phyloP scores from a whole-genome alignment of 371 early-diverging fungal species.

The Circinella minor region DNA sequence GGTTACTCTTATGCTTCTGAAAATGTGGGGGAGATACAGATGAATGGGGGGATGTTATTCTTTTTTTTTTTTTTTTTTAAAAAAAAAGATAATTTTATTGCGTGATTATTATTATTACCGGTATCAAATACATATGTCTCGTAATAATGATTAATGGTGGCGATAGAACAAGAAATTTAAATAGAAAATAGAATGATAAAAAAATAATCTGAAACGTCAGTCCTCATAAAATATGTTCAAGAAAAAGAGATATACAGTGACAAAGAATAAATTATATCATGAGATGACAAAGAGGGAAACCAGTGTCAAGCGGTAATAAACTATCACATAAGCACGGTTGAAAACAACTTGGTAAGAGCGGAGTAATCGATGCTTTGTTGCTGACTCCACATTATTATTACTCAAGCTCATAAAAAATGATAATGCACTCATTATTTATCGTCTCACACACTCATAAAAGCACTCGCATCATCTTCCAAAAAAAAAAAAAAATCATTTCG shows the following conservation, averaged over 20 bases:
- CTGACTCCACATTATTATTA: constrained; percentile 16
- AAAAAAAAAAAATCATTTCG: background rate
- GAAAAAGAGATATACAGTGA: background rate
- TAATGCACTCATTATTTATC: no score
- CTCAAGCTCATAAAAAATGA: background rate
- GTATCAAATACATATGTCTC: no score
- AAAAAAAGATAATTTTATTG: no score
- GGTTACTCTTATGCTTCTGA: no score
- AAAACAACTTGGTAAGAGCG: background rate
- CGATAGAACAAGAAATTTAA: no score
- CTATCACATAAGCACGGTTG: constrained; percentile 11
- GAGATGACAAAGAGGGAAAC: background rate
- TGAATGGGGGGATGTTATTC: no score
- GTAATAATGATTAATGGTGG: no score
- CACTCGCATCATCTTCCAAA: background rate
- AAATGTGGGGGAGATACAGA: background rate
- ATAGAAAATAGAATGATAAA: no score
- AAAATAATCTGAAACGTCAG: background rate
- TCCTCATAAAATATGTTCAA: background rate
- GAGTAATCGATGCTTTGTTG: constrained; percentile 6
- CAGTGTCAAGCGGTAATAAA: no score
- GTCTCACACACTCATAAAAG: constrained; percentile 2
- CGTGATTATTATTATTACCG: no score
- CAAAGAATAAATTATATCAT: constrained; percentile 7
- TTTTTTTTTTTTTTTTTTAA: no score